Evolutionary conservation across 2,329 filamentous ascomycete genomes (phyloP), one percentile per base, ranked within the genome.

Genomic region (Nothophaeocryptopus gaeumannii): DNA sequence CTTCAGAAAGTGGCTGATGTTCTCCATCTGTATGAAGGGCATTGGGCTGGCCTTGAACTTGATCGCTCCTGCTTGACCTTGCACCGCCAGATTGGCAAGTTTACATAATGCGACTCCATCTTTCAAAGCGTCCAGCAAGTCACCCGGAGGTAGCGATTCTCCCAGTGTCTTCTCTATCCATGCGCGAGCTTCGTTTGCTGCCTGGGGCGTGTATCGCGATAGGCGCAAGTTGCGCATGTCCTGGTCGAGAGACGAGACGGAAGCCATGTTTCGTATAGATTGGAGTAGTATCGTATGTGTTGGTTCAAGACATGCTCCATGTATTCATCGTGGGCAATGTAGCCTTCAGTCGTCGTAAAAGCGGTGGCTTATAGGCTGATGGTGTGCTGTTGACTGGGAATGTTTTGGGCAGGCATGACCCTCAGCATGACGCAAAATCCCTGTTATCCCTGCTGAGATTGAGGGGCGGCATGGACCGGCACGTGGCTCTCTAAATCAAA

Each of bases 1-100:
- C 64, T 82, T 84, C 46, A 99, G 82, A 72, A 96, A 99, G 67
- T 95, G 89, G 4, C 91, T 95, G 66, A 99, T 96, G 69, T 99
- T 99, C 71, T 99, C 93, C 91, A 97, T 97, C 72, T 99, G 93
- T 35, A 97, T 92, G 68, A 99, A 99, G 0, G 93, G 93, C 92
- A 97, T 97, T 35, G 83, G 74, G 1, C 91, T 96, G 66, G 86
- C 79, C 73, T 97, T 97, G 80, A 87, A 97, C 69, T 86, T 89
- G 72, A 96, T 81, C 30, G 86, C 86, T 0, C 88, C 88, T 12
- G 85, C 81, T 20, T 88, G 87, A 14, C 85, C 81, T 29, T 88
- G 86, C 33, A 86, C 71, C 30, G 82, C 87, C 49, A 92, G 78
- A 66, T 96, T 97, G 63, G 89, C 81, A 45, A 97, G 83, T 89